phyloP scores from a whole-genome alignment of 2,329 filamentous ascomycete genomes.

The Alternaria sp. region DNA sequence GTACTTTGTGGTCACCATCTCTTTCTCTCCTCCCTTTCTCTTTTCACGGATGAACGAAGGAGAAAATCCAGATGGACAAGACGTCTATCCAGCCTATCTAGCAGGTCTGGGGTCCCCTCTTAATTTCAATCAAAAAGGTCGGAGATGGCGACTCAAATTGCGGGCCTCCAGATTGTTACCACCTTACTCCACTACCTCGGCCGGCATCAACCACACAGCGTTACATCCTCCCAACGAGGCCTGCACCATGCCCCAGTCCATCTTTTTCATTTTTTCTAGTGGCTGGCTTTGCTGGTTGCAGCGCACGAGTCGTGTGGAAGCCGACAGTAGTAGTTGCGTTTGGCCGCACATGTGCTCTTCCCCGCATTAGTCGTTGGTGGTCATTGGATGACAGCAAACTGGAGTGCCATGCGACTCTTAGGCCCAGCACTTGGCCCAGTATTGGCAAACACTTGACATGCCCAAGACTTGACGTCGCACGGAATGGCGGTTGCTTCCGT shows the following conservation, averaged over 20 bases:
- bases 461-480: background rate
- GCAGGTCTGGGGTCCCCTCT: constrained; percentile 4
- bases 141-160: constrained; percentile 6
- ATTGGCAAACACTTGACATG: background rate
- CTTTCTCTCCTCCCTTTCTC: background rate
- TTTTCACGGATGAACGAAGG: too few relatives aligned
- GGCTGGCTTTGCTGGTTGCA: background rate
- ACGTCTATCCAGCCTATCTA: background rate
- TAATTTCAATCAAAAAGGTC: constrained; percentile 12
- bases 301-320: constrained; percentile 6
- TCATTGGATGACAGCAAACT: background rate
- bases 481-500: background rate
- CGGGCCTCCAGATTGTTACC: constrained; percentile 13
- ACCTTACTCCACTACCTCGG: constrained; percentile 17
- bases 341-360: background rate
- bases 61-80: background rate
- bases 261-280: constrained; percentile 3
- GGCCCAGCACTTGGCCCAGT: constrained; percentile 9
- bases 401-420: background rate
- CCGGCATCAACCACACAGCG: constrained; percentile 10
- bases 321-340: background rate
- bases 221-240: constrained; percentile 9
- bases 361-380: constrained; percentile 1
- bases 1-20: constrained; percentile 21
- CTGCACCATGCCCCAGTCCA: background rate